These are phyloP conservation scores for Schwanniomyces pseudopolymorphus DNA, from an alignment of 805 yeast species.

Conservation along the genomic window DNA sequence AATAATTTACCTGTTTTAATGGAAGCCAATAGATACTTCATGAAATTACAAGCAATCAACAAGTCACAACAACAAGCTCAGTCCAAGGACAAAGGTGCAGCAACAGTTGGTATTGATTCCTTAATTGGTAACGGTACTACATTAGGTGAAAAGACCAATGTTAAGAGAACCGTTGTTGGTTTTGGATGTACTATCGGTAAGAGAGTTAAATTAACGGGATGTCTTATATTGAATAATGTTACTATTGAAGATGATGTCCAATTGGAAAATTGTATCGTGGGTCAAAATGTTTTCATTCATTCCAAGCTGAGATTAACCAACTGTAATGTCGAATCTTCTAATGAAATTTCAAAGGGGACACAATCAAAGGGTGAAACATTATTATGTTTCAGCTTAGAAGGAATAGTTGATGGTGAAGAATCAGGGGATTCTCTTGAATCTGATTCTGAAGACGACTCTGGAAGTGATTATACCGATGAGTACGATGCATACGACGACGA, in stretches of 20 bases:
- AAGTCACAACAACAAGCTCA: slow-evolving; percentile 21
- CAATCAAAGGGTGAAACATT: slow-evolving; percentile 60
- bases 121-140: slow-evolving; percentile 66
- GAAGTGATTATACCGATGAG: slow-evolving; percentile 26
- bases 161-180: slow-evolving; percentile 84
- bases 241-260: slow-evolving; percentile 74
- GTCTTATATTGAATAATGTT: slow-evolving; percentile 72
- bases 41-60: slow-evolving; percentile 60
- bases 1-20: slow-evolving; percentile 78
- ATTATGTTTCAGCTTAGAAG: slow-evolving; percentile 42
- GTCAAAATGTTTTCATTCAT: slow-evolving; percentile 63
- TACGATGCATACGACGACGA: slow-evolving; percentile 53
- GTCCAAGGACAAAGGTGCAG: slow-evolving; percentile 53
- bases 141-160: slow-evolving; percentile 79
- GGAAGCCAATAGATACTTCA: slow-evolving; percentile 82
- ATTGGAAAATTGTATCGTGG: slow-evolving; percentile 86
- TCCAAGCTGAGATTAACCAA: slow-evolving; percentile 65
- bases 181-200: slow-evolving; percentile 73
- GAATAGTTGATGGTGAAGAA: slow-evolving; percentile 34
- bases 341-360: slow-evolving; percentile 59
- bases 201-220: slow-evolving; percentile 85
- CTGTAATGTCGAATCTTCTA: slow-evolving; percentile 84
- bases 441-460: slow-evolving; percentile 39
- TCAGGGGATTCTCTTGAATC: slow-evolving; percentile 25
- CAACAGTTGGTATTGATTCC: slow-evolving; percentile 87